These are phyloP conservation scores for Myxozyma lipomycoides DNA, from an alignment of 805 yeast species.

Conservation along the genomic window DNA sequence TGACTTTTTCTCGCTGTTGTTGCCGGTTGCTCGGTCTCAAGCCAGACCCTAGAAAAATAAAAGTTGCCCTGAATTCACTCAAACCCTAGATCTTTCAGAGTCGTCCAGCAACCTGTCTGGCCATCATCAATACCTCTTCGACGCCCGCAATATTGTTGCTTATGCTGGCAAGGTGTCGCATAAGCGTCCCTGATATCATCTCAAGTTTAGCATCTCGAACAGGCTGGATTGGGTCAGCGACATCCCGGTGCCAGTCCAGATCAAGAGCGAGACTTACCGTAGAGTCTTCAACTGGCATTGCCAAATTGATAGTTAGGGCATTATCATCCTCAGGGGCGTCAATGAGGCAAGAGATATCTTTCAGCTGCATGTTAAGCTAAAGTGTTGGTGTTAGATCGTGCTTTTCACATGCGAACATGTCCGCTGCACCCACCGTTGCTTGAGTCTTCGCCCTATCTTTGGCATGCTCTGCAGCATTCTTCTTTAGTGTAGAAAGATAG, in stretches of 20 bases:
- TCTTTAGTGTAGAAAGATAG: slow-evolving; percentile 12
- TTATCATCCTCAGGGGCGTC: slow-evolving; percentile 4
- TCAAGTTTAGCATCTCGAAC: not conserved
- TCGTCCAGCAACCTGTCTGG: not conserved
- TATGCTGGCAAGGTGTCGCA: slow-evolving; percentile 10
- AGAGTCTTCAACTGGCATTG: not conserved
- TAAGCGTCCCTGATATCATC: not conserved
- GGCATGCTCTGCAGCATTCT: slow-evolving; percentile 10
- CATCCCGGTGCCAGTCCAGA: no score
- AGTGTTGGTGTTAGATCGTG: no score
- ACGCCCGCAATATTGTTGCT: slow-evolving; percentile 12
- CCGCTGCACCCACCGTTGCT: not conserved
- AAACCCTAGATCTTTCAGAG: not conserved
- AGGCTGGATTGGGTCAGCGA: not conserved
- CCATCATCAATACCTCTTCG: slow-evolving; percentile 6
- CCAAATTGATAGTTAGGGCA: slow-evolving; percentile 11
- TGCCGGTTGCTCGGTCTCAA: no score
- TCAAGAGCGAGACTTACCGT: no score
- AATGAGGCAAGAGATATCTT: no score
- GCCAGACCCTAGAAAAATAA: no score
- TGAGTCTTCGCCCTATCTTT: not conserved
- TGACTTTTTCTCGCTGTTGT: no score
- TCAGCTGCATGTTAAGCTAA: no score
- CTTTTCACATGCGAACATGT: no score
- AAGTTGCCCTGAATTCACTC: no score